These are phyloP conservation scores for Boletus rex-veris DNA, from an alignment of 768 basidiomycete species.

Conservation along the genomic window DNA sequence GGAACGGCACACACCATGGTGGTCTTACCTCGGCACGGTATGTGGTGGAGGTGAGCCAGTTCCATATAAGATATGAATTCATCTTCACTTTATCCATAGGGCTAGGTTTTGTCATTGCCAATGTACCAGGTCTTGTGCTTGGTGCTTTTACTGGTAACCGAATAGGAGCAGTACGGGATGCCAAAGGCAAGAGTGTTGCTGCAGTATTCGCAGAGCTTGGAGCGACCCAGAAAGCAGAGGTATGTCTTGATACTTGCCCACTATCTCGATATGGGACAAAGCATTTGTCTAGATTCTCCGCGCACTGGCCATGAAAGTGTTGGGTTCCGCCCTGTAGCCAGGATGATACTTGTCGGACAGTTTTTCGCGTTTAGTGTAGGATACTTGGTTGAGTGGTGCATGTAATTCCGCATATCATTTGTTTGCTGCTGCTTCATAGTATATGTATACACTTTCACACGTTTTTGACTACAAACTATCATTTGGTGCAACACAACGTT, in stretches of 20 bases:
- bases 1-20: constrained; percentile 63
- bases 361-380: constrained; percentile 3
- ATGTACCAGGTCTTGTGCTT: constrained; percentile 80
- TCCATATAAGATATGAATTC: constrained; percentile 2
- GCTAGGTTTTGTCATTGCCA: constrained; percentile 52
- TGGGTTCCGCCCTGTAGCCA: constrained; percentile 55
- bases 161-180: constrained; percentile 88
- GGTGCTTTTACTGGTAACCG: constrained; percentile 87
- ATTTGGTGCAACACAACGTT: neutral
- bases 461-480: neutral
- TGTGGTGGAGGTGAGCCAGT: constrained; percentile 56
- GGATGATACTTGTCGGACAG: neutral
- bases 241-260: constrained; percentile 31
- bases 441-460: constrained; percentile 3
- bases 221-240: constrained; percentile 83
- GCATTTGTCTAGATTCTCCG: constrained; percentile 59
- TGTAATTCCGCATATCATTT: neutral
- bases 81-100: constrained; percentile 38
- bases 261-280: neutral
- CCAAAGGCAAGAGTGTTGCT: constrained; percentile 91
- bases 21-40: constrained; percentile 68
- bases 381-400: neutral
- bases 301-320: constrained; percentile 76
- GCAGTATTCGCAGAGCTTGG: constrained; percentile 79
- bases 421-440: no score